phyloP scores from a whole-genome alignment of 768 basidiomycete genomes.

The Podaxis carcinomalis region DNA sequence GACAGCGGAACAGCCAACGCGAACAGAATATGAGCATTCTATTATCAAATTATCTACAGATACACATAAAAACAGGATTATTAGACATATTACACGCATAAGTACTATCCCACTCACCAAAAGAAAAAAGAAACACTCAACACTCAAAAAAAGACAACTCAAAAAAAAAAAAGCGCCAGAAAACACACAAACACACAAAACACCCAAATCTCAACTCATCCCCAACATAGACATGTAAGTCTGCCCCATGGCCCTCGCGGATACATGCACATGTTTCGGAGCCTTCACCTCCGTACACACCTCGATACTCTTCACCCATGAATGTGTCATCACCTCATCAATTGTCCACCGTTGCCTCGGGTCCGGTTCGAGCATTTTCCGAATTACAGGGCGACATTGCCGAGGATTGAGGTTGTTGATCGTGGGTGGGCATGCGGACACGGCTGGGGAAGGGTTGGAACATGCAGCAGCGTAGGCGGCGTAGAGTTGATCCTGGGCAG shows the following conservation, averaged over 20 bases:
- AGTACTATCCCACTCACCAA: neutral
- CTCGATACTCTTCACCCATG: constrained; percentile 81
- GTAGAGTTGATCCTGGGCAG: constrained; percentile 69
- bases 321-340: constrained; percentile 73
- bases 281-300: constrained; percentile 66
- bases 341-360: constrained; percentile 72
- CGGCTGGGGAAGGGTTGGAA: constrained; percentile 38
- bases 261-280: constrained; percentile 70
- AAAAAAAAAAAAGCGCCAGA: too few relatives aligned
- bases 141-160: neutral
- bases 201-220: constrained; percentile 1
- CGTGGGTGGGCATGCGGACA: constrained; percentile 54
- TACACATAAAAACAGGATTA: neutral
- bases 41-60: neutral
- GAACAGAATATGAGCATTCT: neutral
- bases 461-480: constrained; percentile 66
- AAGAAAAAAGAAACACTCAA: neutral
- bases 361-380: constrained; percentile 95
- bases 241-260: constrained; percentile 56
- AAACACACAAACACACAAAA: neutral
- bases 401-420: constrained; percentile 88
- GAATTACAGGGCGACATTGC: constrained; percentile 75
- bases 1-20: neutral
- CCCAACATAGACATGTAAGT: constrained; percentile 31
- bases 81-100: neutral